Percentiles rank a stretch among this genome's conserved stretches.
These are phyloP conservation scores for Eremothecium sinecaudum DNA, from an alignment of 1,139 yeast genomes.

Conservation along the genomic window DNA sequence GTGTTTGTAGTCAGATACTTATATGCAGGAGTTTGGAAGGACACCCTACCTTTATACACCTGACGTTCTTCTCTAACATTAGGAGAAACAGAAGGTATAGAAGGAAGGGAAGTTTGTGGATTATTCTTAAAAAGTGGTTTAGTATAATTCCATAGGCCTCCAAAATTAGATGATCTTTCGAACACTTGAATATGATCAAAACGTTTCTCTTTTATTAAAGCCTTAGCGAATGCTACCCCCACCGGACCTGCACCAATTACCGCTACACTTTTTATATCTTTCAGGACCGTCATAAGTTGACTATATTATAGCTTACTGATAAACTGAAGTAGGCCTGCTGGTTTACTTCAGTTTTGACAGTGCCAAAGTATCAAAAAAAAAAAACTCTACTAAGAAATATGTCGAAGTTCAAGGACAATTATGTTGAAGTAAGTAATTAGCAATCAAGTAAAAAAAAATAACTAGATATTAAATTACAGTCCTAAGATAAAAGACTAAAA, in stretches of 20 bases:
- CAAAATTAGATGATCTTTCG: slow-evolving; percentile 41
- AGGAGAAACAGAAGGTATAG: slow-evolving; percentile 16
- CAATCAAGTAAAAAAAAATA: too few relatives aligned
- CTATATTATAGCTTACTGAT: too few relatives aligned
- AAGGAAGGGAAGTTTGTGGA: slow-evolving; percentile 10
- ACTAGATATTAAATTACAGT: too few relatives aligned
- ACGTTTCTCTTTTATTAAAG: slow-evolving; percentile 39
- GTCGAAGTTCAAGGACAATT: too few relatives aligned
- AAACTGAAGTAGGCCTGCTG: too few relatives aligned
- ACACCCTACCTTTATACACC: slow-evolving; percentile 8
- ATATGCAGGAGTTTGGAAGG: slow-evolving; percentile 31
- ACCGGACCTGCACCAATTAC: slow-evolving; percentile 64
- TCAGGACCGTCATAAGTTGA: too few relatives aligned
- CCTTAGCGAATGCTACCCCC: slow-evolving; percentile 51
- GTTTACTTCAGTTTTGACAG: slow-evolving; percentile 1
- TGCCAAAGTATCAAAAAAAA: too few relatives aligned
- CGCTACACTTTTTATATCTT: slow-evolving; percentile 32
- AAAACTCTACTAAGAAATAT: too few relatives aligned
- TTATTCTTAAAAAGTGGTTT: slow-evolving; percentile 18
- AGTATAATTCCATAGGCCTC: slow-evolving; percentile 47
- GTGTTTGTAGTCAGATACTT: slow-evolving; percentile 51
- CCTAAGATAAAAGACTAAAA: too few relatives aligned
- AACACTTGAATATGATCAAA: slow-evolving; percentile 41
- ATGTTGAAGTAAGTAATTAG: too few relatives aligned
- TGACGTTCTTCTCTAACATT: slow-evolving; percentile 10